Conservation (phyloP, 2,329 filamentous ascomycete genomes). For the Trichoderma arundinaceum region DNA sequence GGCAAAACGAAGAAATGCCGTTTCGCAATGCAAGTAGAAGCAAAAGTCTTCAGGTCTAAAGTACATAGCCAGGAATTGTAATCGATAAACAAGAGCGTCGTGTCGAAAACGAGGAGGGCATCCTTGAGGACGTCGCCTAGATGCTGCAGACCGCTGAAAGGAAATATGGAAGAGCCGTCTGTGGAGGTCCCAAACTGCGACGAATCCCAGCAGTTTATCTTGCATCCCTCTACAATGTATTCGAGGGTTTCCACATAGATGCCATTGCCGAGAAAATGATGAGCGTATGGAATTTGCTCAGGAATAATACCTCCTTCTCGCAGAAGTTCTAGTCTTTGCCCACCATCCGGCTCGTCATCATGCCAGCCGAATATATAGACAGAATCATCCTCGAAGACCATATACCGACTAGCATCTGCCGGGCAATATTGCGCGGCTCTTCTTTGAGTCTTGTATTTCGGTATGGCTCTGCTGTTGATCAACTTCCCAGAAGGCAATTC, state of each 20-base stretch:
- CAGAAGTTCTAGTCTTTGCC: background rate
- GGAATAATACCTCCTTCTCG: constrained; percentile 2
- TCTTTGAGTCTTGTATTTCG: constrained; percentile 3
- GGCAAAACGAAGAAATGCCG: constrained; percentile 26
- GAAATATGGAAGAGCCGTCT: background rate
- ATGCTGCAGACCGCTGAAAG: background rate
- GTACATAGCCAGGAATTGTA: constrained; percentile 21
- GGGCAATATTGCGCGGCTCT: constrained; percentile 4
- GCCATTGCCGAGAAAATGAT: background rate
- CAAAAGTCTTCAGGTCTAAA: constrained; percentile 9
- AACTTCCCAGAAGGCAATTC: constrained; percentile 21
- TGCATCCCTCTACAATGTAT: background rate
- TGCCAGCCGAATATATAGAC: constrained; percentile 12
- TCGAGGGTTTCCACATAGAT: constrained; percentile 7
- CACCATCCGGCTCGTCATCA: constrained; percentile 1
- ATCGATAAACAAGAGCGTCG: constrained; percentile 21
- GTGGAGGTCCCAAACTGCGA: background rate
- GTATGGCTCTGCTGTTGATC: background rate
- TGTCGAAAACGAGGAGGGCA: background rate
- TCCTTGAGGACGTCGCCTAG: background rate
- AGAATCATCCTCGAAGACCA: constrained; percentile 8
- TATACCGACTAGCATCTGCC: constrained; percentile 5
- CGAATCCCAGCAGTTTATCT: constrained; percentile 18
- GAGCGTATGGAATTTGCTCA: background rate
- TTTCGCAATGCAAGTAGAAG: constrained; percentile 7